Percentiles rank a stretch among this genome's conserved stretches.
Conservation (phyloP, 2,329 filamentous ascomycete species). For the Epichloe glyceriae region DNA sequence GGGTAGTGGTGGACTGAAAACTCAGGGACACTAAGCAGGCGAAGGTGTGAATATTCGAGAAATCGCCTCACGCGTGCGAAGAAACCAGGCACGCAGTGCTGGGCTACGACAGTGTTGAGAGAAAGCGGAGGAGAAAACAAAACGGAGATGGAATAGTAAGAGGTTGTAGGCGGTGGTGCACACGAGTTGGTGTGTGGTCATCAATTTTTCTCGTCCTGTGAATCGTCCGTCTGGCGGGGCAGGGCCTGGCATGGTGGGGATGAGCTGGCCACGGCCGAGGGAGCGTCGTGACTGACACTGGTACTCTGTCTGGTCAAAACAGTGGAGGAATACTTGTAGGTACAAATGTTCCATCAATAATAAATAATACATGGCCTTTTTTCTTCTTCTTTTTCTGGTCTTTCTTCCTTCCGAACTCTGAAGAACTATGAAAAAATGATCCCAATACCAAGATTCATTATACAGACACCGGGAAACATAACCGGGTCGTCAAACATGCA, state of each 20-base stretch:
- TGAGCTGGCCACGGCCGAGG: not conserved
- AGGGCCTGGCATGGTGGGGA: slow-evolving; percentile 1
- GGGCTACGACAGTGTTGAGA: not conserved
- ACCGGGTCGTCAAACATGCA: too few relatives aligned
- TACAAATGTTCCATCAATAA: too few relatives aligned
- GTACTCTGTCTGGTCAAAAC: too few relatives aligned
- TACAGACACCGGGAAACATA: too few relatives aligned
- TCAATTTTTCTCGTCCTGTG: slow-evolving; percentile 26
- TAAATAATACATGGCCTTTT: too few relatives aligned
- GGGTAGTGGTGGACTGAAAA: not conserved
- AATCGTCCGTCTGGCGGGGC: slow-evolving; percentile 20
- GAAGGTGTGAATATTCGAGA: not conserved
- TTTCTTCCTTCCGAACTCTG: too few relatives aligned
- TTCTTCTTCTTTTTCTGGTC: too few relatives aligned
- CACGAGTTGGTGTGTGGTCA: slow-evolving; percentile 19
- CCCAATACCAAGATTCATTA: too few relatives aligned
- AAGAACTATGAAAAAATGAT: too few relatives aligned
- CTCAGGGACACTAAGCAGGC: not conserved
- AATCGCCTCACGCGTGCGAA: slow-evolving; percentile 5
- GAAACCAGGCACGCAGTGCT: slow-evolving; percentile 9
- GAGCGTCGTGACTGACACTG: not conserved
- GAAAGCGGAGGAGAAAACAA: not conserved
- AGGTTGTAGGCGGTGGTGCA: not conserved
- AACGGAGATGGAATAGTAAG: slow-evolving; percentile 1
- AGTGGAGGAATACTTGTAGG: too few relatives aligned